phyloP scores from a whole-genome alignment of 768 basidiomycete species.

The Lactifluus pinguis region DNA sequence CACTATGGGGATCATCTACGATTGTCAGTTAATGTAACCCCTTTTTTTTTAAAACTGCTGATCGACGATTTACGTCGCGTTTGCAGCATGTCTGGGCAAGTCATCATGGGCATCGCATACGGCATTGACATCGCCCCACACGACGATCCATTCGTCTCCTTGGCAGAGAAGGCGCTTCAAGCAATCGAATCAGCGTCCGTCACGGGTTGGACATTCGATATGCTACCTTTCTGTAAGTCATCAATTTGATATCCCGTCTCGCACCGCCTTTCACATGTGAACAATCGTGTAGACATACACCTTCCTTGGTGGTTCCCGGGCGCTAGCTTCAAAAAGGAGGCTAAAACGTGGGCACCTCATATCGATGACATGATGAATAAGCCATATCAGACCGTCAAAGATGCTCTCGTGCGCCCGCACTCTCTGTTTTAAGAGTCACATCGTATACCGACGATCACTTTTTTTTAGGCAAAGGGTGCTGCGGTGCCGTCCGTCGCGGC shows the following conservation, averaged over 20 bases:
- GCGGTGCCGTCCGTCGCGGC: constrained; percentile 12
- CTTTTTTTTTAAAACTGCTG: neutral
- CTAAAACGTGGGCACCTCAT: constrained; percentile 14
- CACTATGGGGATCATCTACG: constrained; percentile 8
- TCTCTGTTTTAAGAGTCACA: neutral
- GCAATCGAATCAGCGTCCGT: constrained; percentile 11
- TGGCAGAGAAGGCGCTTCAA: constrained; percentile 18
- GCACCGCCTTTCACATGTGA: neutral
- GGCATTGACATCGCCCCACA: constrained; percentile 18
- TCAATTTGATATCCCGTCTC: neutral
- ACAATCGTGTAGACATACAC: constrained; percentile 13
- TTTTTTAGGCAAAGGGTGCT: neutral
- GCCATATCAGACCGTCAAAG: constrained; percentile 20
- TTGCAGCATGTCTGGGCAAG: constrained; percentile 12
- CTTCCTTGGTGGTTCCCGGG: constrained; percentile 25
- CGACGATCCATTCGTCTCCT: constrained; percentile 17
- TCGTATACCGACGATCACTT: neutral
- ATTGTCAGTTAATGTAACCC: neutral
- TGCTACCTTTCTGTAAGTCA: constrained; percentile 17
- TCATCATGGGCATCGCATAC: constrained; percentile 21
- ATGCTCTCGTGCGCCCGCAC: constrained; percentile 1
- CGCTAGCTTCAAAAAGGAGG: constrained; percentile 22
- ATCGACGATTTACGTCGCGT: constrained; percentile 3
- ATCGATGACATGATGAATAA: constrained; percentile 21
- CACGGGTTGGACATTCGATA: constrained; percentile 15